Base-by-base conservation (phyloP, 2,329 filamentous ascomycete genomes). In the Penicillium italicum region DNA sequence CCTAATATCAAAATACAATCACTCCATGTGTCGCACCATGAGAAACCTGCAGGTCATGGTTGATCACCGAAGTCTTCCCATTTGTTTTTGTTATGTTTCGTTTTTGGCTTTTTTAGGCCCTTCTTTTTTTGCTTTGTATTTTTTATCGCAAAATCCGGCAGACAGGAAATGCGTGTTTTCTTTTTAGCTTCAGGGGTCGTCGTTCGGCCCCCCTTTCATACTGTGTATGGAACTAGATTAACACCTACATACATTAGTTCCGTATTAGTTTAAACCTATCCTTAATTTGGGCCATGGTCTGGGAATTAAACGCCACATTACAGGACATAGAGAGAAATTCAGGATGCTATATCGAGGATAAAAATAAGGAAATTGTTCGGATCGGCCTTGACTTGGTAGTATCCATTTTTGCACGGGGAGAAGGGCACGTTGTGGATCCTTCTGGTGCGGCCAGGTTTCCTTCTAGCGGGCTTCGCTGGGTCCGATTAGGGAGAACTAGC, bases 351-450 rank as follows among this genome's bases (percentile, higher is more conserved):
- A 50, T 50, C 16, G 20, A 42, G 26, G 10, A 6, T 9, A 38
- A 34, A 34, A 22, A 43, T 20, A 24, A 33, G 24, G 33, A 56
- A 45, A 59, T 56, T 51, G 45, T 68, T 68, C 62, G 66, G 69
- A 70, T 70, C 68, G 64, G 61, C 69, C 55, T 54, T 50, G n/a
- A n/a, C n/a, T n/a, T n/a, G n/a, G n/a, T 62, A 41, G 66, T 66
- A 67, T 66, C 68, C 68, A 71, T 67, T 48, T 45, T 48, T 51
- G 60, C 63, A 64, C 62, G 69, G 66, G 67, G 67, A 61, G 64
- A 66, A 63, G 54, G 46, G 63, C 62, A 70, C 62, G 66, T 64
- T 69, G 69, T 70, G 67, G 69, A 70, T 64, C 67, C 69, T 67
- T 72, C 67, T 71, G 62, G 66, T 66, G 68, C 66, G 62, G 65